phyloP scores from a whole-genome alignment of 2,329 filamentous ascomycete species.

The Fusarium tuaranense region DNA sequence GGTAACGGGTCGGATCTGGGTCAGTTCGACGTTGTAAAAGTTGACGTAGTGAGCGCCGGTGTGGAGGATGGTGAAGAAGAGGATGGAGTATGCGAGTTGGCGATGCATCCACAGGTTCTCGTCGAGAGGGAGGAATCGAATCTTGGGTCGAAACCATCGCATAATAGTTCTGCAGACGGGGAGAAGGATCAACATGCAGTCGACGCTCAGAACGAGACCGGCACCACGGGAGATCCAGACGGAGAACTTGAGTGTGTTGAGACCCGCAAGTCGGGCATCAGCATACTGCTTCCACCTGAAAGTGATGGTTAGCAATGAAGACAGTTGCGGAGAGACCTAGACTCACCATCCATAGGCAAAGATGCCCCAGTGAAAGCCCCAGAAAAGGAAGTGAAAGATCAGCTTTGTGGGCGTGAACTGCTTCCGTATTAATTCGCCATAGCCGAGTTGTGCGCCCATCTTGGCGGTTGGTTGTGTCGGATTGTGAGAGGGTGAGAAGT shows the following conservation, averaged over 20 bases:
- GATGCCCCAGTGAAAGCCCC: conserved; percentile 80
- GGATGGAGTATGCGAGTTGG: conserved; percentile 89
- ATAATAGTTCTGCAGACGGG: conserved; percentile 95
- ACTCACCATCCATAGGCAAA: conserved; percentile 88
- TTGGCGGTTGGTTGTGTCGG: conserved; percentile 38
- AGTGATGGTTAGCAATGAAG: conserved; percentile 25
- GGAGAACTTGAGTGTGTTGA: conserved; percentile 87
- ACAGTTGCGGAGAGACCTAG: not conserved
- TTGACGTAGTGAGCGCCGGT: conserved; percentile 92
- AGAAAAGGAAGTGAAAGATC: conserved; percentile 84
- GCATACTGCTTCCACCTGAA: conserved; percentile 80
- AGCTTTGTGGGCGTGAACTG: conserved; percentile 79
- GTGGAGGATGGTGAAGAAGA: conserved; percentile 85
- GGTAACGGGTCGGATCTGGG: conserved; percentile 81
- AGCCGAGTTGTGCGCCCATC: conserved; percentile 57
- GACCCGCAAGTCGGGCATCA: conserved; percentile 75
- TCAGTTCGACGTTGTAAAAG: conserved; percentile 94
- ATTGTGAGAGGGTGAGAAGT: conserved; percentile 1
- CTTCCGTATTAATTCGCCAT: conserved; percentile 63
- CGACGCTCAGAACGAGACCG: conserved; percentile 84
- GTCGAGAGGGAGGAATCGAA: conserved; percentile 91
- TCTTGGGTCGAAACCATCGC: conserved; percentile 85
- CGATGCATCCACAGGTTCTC: conserved; percentile 98
- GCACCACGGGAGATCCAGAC: conserved; percentile 98
- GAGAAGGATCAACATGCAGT: conserved; percentile 88